These are phyloP conservation scores for Piper betle DNA, from an alignment of 164 flowering plant genomes.

Conservation along the genomic window DNA sequence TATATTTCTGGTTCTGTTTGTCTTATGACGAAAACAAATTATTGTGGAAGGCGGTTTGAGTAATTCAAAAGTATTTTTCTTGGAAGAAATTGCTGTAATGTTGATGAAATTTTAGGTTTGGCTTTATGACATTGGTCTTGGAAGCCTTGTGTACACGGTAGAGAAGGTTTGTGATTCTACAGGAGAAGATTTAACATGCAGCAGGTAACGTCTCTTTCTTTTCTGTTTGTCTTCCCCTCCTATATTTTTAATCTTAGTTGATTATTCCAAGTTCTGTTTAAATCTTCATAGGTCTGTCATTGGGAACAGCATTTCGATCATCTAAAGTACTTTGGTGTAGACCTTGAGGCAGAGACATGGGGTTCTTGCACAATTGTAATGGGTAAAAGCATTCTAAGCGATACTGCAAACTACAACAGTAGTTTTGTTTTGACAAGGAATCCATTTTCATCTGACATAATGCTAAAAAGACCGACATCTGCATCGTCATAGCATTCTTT, in stretches of 20 bases:
- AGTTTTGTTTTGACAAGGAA: constrained; percentile 45
- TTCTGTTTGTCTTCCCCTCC: neutral
- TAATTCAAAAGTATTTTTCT: no score
- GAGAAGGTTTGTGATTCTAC: constrained; percentile 83
- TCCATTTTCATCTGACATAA: constrained; percentile 20
- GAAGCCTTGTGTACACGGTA: constrained; percentile 44
- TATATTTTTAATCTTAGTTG: no score
- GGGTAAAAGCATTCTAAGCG: constrained; percentile 18
- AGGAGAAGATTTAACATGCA: constrained; percentile 94
- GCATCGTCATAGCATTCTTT: no score
- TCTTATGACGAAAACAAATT: no score
- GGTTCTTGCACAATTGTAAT: constrained; percentile 58
- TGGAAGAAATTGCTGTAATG: no score
- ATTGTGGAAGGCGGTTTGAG: no score
- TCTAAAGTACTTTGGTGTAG: constrained; percentile 52
- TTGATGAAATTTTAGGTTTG: constrained; percentile 51
- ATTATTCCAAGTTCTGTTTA: no score
- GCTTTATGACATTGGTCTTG: constrained; percentile 56
- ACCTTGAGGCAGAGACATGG: constrained; percentile 36
- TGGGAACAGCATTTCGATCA: constrained; percentile 87
- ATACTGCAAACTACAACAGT: constrained; percentile 33
- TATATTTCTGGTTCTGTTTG: no score
- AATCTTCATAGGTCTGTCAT: constrained; percentile 50
- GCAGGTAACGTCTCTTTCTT: constrained; percentile 38
- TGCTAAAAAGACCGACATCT: constrained; percentile 2